Evolutionary conservation across 2,329 filamentous ascomycete genomes (phyloP).

Genomic region (Myotisia sp.): DNA sequence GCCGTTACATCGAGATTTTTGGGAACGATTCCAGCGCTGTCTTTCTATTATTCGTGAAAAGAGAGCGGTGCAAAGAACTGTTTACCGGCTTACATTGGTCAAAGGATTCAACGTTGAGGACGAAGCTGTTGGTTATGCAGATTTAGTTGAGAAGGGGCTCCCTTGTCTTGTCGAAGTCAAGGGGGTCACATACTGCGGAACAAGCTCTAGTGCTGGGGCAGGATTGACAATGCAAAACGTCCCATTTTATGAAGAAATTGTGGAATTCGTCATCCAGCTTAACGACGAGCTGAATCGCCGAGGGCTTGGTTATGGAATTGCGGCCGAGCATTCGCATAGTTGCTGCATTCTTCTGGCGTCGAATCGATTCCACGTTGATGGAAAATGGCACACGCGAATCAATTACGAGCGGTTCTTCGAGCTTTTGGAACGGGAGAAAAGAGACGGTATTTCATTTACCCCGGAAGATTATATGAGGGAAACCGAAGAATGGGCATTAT

Average conservation of each 20-base stretch:
- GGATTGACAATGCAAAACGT: constrained; percentile 96
- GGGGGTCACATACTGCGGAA: constrained; percentile 93
- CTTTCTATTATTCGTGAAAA: constrained; percentile 76
- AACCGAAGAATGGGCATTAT: constrained; percentile 87
- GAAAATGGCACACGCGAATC: constrained; percentile 81
- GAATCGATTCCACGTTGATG: constrained; percentile 59
- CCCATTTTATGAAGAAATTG: constrained; percentile 85
- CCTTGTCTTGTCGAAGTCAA: constrained; percentile 93
- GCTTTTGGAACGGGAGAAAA: constrained; percentile 51
- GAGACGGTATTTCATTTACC: constrained; percentile 51
- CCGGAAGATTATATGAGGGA: constrained; percentile 86
- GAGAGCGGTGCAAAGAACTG: constrained; percentile 74
- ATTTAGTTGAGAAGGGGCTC: constrained; percentile 69
- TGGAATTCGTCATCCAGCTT: constrained; percentile 64
- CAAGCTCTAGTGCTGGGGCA: constrained; percentile 65
- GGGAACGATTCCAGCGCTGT: constrained; percentile 87
- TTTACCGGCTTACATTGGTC: constrained; percentile 87
- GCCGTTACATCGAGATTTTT: constrained; percentile 88
- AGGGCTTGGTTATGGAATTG: constrained; percentile 74
- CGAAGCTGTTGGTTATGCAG: constrained; percentile 78
- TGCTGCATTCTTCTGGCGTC: constrained; percentile 84
- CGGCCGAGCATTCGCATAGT: constrained; percentile 86
- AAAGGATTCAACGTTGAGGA: constrained; percentile 98
- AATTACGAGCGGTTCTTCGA: constrained; percentile 83
- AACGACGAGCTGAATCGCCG: constrained; percentile 53